A percentile compares a stretch with the other conserved stretches of the same genome.
Conservation (phyloP, 805 yeast genomes). For the Wickerhamiella sergipiensis region DNA sequence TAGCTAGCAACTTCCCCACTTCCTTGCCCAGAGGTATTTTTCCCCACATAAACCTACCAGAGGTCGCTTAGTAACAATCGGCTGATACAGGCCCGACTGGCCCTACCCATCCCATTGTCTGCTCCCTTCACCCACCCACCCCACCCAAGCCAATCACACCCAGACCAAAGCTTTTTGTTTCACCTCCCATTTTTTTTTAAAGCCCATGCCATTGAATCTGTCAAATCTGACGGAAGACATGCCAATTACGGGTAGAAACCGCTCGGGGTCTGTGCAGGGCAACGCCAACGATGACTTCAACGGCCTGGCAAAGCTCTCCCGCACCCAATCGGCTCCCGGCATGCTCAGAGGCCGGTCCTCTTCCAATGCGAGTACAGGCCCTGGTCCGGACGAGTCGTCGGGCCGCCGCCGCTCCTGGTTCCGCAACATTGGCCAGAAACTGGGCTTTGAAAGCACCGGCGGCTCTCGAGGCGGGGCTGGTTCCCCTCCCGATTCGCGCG, state of each 20-base stretch:
- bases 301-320: background rate
- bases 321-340: background rate
- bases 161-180: too few relatives aligned
- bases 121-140: background rate
- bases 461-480: background rate
- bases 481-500: background rate
- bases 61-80: background rate
- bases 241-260: background rate
- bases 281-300: background rate
- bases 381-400: background rate
- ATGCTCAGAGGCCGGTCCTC: background rate
- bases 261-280: background rate
- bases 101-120: background rate
- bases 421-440: slow-evolving; percentile 1
- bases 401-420: background rate
- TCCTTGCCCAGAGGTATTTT: background rate
- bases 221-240: background rate
- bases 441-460: background rate
- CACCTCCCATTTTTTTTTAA: background rate
- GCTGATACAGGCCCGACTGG: background rate
- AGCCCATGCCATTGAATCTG: background rate
- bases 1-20: background rate
- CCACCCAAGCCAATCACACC: background rate
- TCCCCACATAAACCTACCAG: background rate
- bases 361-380: background rate